A percentile compares a stretch with the other conserved stretches of the same genome.
Conservation (phyloP, 495 filamentous ascomycete species). For the Penicillium flavigenum region DNA sequence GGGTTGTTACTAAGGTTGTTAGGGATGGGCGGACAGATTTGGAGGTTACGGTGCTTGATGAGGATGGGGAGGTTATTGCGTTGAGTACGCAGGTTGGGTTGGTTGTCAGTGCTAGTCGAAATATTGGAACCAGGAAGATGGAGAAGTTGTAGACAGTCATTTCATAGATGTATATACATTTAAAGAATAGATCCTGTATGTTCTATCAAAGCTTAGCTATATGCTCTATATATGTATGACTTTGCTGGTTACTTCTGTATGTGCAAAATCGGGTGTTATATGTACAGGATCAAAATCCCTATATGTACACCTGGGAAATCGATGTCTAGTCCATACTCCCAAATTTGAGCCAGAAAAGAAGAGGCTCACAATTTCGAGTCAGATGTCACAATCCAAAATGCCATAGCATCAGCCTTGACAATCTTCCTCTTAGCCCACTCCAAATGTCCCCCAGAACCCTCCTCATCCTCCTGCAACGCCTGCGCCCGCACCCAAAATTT, state of each 20-base stretch:
- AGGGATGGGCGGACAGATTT: slow-evolving; percentile 64
- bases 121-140: slow-evolving; percentile 42
- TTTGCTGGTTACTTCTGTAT: slow-evolving; percentile 4
- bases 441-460: slow-evolving; percentile 27
- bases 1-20: slow-evolving; percentile 57
- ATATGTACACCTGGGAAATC: slow-evolving; percentile 8
- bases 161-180: slow-evolving; percentile 13
- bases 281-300: background rate
- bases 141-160: slow-evolving; percentile 31
- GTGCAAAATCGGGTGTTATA: slow-evolving; percentile 1
- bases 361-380: slow-evolving; percentile 20
- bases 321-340: background rate
- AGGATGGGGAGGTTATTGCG: slow-evolving; percentile 57
- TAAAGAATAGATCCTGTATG: background rate
- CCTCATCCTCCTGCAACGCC: slow-evolving; percentile 39
- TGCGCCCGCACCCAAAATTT: slow-evolving; percentile 47
- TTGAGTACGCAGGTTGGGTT: slow-evolving; percentile 62
- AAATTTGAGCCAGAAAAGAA: too few relatives aligned
- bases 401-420: slow-evolving; percentile 43
- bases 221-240: background rate
- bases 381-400: slow-evolving; percentile 41
- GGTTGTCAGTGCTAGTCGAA: slow-evolving; percentile 55
- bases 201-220: background rate
- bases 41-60: slow-evolving; percentile 61
- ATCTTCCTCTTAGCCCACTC: slow-evolving; percentile 35